phyloP scores from a whole-genome alignment of 2,329 filamentous ascomycete species.

The Xenoacremonium recifei region DNA sequence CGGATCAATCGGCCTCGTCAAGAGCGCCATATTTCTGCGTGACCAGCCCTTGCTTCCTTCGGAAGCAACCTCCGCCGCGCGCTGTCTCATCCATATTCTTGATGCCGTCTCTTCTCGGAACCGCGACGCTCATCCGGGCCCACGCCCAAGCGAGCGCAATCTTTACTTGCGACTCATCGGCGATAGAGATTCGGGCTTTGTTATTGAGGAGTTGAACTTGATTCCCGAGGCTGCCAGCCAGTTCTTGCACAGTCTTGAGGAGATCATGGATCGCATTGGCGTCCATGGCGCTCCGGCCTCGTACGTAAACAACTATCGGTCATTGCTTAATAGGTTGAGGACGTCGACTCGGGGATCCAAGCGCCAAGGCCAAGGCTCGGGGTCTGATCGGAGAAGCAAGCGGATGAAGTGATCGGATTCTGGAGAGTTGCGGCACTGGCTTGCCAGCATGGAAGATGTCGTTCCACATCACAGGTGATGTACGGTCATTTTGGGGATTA shows the following conservation, averaged over 20 bases:
- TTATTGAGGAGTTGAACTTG: slow-evolving; percentile 42
- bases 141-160: slow-evolving; percentile 36
- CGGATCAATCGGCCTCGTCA: slow-evolving; percentile 42
- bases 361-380: slow-evolving; percentile 26
- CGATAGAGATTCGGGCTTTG: slow-evolving; percentile 41
- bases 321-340: slow-evolving; percentile 30
- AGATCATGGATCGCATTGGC: slow-evolving; percentile 31
- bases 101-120: slow-evolving; percentile 41
- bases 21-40: slow-evolving; percentile 38
- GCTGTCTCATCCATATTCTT: slow-evolving; percentile 48
- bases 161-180: slow-evolving; percentile 50
- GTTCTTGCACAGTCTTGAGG: slow-evolving; percentile 39
- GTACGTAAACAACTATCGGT: slow-evolving; percentile 35
- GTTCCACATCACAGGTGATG: no score
- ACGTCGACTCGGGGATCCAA: slow-evolving; percentile 29
- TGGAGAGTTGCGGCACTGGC: no score
- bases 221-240: slow-evolving; percentile 44
- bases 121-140: slow-evolving; percentile 32
- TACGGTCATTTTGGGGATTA: no score
- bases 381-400: slow-evolving; percentile 28
- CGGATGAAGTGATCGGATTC: slow-evolving; percentile 35
- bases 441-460: no score
- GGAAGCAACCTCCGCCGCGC: slow-evolving; percentile 46
- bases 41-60: slow-evolving; percentile 33
- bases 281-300: slow-evolving; percentile 31